A percentile compares a stretch with the other conserved stretches of the same genome.
These are phyloP conservation scores for Bocquillonia castaneifolia DNA, from an alignment of 441 rosid genomes.

Conservation along the genomic window DNA sequence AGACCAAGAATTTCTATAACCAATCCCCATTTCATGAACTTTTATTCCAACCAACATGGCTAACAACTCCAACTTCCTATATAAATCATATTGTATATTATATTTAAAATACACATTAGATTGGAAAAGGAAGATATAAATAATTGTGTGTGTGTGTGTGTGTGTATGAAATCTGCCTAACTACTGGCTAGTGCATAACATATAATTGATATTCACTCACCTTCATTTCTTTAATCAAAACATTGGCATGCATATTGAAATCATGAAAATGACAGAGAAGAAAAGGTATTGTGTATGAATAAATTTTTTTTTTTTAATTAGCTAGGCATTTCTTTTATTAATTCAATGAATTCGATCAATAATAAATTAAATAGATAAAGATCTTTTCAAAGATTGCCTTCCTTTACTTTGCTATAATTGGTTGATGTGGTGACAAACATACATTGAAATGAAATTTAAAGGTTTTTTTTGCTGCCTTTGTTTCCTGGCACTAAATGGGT, in stretches of 20 bases:
- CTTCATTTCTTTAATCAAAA: conserved; percentile 10
- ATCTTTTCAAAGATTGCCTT: background rate
- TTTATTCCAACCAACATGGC: conserved; percentile 15
- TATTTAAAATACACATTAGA: background rate
- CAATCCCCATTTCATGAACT: conserved; percentile 10
- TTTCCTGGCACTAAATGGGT: conserved; percentile 23
- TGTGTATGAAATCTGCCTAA: conserved; percentile 8
- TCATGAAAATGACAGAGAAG: background rate
- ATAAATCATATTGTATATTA: background rate
- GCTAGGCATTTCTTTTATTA: background rate
- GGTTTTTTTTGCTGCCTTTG: conserved; percentile 11
- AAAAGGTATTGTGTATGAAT: background rate
- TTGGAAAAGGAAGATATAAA: background rate
- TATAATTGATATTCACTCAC: background rate
- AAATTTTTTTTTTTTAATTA: background rate
- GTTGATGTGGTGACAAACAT: conserved; percentile 4
- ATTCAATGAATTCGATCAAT: background rate
- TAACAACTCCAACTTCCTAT: conserved; percentile 22
- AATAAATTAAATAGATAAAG: background rate
- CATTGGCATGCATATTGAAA: background rate
- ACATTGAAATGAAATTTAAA: conserved; percentile 5
- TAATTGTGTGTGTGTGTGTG: background rate
- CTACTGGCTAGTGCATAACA: background rate
- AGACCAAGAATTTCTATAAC: conserved; percentile 11
- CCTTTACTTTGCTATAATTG: background rate